A percentile compares a stretch with the other conserved stretches of the same genome.
These are phyloP conservation scores for Silene coronaria DNA, from an alignment of 179 eudicot genomes.

Conservation along the genomic window DNA sequence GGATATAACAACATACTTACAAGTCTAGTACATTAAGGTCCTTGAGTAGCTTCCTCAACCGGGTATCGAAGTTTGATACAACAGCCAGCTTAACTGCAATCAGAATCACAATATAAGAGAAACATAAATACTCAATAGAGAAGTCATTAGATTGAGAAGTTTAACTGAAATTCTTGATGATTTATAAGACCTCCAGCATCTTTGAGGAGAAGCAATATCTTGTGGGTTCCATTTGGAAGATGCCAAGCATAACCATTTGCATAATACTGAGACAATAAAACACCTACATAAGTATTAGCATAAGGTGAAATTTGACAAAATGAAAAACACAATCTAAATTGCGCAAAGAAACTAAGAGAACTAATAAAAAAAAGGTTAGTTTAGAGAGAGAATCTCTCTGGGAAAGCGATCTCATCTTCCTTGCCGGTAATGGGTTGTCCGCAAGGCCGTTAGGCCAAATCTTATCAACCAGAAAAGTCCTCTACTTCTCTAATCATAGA, in stretches of 20 bases:
- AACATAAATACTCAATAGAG: neutral
- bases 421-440: too few species aligned
- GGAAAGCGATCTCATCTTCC: too few species aligned
- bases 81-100: slow-evolving; percentile 87
- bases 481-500: too few species aligned
- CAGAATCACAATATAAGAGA: slow-evolving; percentile 10
- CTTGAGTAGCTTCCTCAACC: slow-evolving; percentile 85
- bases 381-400: too few species aligned
- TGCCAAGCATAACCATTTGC: slow-evolving; percentile 91
- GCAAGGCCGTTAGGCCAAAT: too few species aligned
- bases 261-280: slow-evolving; percentile 57
- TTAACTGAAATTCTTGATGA: slow-evolving; percentile 32
- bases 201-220: slow-evolving; percentile 54
- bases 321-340: neutral
- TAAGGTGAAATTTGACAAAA: neutral
- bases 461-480: too few species aligned
- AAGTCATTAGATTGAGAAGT: neutral
- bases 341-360: neutral
- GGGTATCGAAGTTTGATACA: slow-evolving; percentile 91
- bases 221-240: slow-evolving; percentile 82
- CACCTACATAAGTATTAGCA: slow-evolving; percentile 12
- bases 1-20: slow-evolving; percentile 39
- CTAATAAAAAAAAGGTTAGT: too few species aligned
- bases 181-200: slow-evolving; percentile 72
- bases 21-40: slow-evolving; percentile 76